Evolutionary conservation across 805 yeast species (phyloP).

Genomic region (Saccharomyces eubayanus): DNA sequence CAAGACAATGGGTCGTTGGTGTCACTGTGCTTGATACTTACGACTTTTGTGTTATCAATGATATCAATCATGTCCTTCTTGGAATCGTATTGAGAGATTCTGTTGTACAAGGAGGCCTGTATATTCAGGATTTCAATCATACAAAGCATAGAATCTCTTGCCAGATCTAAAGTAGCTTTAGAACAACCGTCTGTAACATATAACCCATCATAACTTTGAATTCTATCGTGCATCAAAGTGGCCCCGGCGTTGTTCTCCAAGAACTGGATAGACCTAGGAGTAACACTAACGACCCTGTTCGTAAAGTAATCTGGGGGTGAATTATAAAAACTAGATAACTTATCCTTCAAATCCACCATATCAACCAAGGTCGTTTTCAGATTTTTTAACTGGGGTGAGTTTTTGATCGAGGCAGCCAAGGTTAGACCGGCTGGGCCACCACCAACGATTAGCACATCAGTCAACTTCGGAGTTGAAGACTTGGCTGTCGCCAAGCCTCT

Average conservation of each 20-base stretch:
- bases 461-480: constrained; percentile 19
- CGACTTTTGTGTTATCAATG: constrained; percentile 61
- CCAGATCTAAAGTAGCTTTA: constrained; percentile 64
- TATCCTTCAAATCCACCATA: constrained; percentile 51
- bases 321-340: constrained; percentile 32
- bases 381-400: constrained; percentile 50
- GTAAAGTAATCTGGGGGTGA: constrained; percentile 43
- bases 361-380: constrained; percentile 67
- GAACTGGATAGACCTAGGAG: constrained; percentile 68
- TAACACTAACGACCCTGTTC: constrained; percentile 77
- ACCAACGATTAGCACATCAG: constrained; percentile 82
- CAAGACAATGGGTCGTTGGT: constrained; percentile 43
- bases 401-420: constrained; percentile 69
- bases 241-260: constrained; percentile 69
- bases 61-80: constrained; percentile 33
- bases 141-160: constrained; percentile 51
- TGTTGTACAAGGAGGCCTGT: constrained; percentile 60
- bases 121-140: constrained; percentile 87
- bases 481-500: constrained; percentile 13
- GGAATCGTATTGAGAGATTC: constrained; percentile 39
- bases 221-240: constrained; percentile 62
- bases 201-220: constrained; percentile 72
- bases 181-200: constrained; percentile 80
- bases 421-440: constrained; percentile 97
- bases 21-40: constrained; percentile 35